phyloP scores from a whole-genome alignment of 148 eudicot genomes.

The Vaccinium macrocarpon region DNA sequence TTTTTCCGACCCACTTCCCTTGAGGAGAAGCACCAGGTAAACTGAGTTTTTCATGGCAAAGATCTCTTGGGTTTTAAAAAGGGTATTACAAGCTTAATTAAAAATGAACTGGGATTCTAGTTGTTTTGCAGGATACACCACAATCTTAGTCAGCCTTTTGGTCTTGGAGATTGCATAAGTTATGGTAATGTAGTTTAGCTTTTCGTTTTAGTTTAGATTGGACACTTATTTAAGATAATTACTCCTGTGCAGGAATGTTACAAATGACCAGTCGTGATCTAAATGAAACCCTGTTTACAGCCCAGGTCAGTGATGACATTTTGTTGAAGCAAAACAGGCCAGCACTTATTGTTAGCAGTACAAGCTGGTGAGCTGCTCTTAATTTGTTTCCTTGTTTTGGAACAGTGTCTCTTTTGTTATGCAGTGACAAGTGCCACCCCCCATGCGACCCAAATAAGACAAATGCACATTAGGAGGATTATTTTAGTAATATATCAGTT shows the following conservation, averaged over 20 bases:
- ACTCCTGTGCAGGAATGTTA: slow-evolving; percentile 30
- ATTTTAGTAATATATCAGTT: neutral
- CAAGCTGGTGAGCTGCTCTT: slow-evolving; percentile 75
- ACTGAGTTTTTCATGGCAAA: slow-evolving; percentile 11
- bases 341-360: slow-evolving; percentile 89
- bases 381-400: neutral
- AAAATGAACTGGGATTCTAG: slow-evolving; percentile 38
- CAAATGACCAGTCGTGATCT: slow-evolving; percentile 26
- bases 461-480: neutral
- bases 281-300: slow-evolving; percentile 57
- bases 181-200: slow-evolving; percentile 43
- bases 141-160: slow-evolving; percentile 45
- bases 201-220: neutral
- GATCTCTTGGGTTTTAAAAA: neutral
- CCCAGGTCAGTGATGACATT: slow-evolving; percentile 34
- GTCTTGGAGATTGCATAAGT: slow-evolving; percentile 64
- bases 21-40: slow-evolving; percentile 83
- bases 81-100: slow-evolving; percentile 7
- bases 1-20: slow-evolving; percentile 80
- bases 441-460: neutral
- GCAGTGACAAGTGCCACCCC: neutral
- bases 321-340: slow-evolving; percentile 69
- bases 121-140: slow-evolving; percentile 66
- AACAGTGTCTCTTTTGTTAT: neutral
- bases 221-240: neutral